Evolutionary conservation across 345 rosid species (phyloP), one percentile per base, ranked within the genome.

Genomic region (Camelina laxa): DNA sequence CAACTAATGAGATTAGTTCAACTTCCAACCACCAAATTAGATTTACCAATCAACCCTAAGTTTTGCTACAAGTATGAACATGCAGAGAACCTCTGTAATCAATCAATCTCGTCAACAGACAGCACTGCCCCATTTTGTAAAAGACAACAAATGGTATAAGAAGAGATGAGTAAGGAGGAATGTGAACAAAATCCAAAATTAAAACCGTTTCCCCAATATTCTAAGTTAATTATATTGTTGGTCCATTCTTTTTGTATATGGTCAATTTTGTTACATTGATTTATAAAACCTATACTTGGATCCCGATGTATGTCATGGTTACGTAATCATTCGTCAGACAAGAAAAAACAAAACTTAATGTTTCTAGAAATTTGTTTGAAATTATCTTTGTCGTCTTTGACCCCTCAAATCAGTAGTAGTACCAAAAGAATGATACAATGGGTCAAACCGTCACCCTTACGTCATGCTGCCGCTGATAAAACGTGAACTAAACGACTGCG

Each of bases 271-370:
- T 33, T 17, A 20, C 47, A 44, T 39, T 39, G 21, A 14, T 6
- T 21, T 15, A 42, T 15, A 27, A 8, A 13, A 15, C 5, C 5
- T 27, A 51, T 12, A 14, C 5, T 53, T 5, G 65, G 11, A 36
- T 49, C 24, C 1, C 3, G 30, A 51, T n/a, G 67, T 24, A 60
- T 42, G 38, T 50, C 73, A 75, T 27, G 47, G 0, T 58, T 15
- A 48, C 16, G 79, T 60, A 39, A 67, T 30, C 55, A 67, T 11
- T 75, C 61, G 79, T 59, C 73, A 75, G 51, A 36, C 45, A 45
- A 27, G 31, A 30, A 27, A 24, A 30, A 9, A 3, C 12, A 35
- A 39, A 39, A 39, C 42, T 3, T 10, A 11, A 39, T 38, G 59
- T 48, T 59, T 75, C 35, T 21, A 39, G 33, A 57, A 33, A 41